Base-by-base conservation (phyloP, 2,329 filamentous ascomycete genomes). In the Fonsecaea erecta region DNA sequence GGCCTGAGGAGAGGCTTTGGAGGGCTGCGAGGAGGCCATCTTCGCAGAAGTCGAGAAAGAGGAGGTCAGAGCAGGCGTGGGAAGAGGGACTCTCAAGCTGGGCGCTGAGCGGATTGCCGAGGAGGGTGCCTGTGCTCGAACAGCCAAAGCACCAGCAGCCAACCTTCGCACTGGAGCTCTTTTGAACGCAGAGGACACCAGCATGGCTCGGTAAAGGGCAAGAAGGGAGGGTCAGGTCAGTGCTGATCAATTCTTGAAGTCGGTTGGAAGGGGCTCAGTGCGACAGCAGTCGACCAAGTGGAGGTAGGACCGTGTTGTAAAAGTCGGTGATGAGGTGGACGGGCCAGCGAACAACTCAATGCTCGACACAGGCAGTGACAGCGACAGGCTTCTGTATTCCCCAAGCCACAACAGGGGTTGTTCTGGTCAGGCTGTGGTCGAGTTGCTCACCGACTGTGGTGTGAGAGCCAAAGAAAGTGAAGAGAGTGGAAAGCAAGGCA, bases 1-100 rank as follows among this genome's bases (percentile, higher is more conserved):
- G 72, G 88, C 84, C 77, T 85, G 75, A 54, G 77, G 71, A 46
- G 71, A 70, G 24, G 74, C 71, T 18, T 74, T 73, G 53, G 76
- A 64, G n/a, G 78, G 76, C 32, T 76, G 74, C 62, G 75, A 73
- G 59, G 75, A 76, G 63, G 76, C 75, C 70, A 78, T 75, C 56
- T 79, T 71, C 56, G 77, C 67, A 74, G 80, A 79, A 66, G 79
- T 81, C 52, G 79, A 81, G 68, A 81, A 81, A 37, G 65, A 62
- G 37, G 70, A 60, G 18, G 70, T 60, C 65, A 71, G 68, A 32
- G 63, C 66, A 61, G 67, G 62, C 54, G 60, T 48, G 56, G 58
- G 18, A 59, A 64, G 65, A 32, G 58, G 40, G 11, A 34, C 34
- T 46, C 52, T 24, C 55, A 67, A 65, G 43, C 51, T 60, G 54